Evolutionary conservation across 805 yeast species (phyloP), one percentile per base, ranked within the genome.

Genomic region (Ascoidea rubescens): DNA sequence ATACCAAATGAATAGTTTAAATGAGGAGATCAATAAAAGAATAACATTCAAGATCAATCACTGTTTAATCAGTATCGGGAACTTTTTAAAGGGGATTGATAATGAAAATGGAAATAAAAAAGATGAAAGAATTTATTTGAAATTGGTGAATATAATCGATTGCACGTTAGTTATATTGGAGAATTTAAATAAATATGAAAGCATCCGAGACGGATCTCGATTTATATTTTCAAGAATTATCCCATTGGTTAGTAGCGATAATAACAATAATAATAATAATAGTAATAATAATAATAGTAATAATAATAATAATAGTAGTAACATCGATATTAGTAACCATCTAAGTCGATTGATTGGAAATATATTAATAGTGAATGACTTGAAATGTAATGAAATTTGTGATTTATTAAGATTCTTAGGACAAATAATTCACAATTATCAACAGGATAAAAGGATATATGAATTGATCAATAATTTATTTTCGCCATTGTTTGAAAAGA

Each of bases 361-460:
- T 28, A 70, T 87, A 53, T 70, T 86, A 61, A 71, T 73, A 32
- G 72, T 77, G 30, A 79, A 77, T 44, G 75, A 81, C 58, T 70
- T 83, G 58, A 78, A 76, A 53, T 66, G 77, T 10, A 68, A 72
- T 51, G 96, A 90, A 64, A 69, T 91, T 63, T 74, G 77, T 45
- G 96, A 89, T 61, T 88, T 93, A 62, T 68, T 89, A 52, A 77
- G 91, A 45, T 91, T 93, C 64, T 68, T 93, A 55, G 90, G 95
- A 5, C 98, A 93, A 67, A 77, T 93, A 55, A 78, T 85, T 51
- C 97, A 91, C 64, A 77, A 74, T 57, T 88, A 83, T 67, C 77
- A 79, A 60, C 72, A 72, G 48, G 82, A 86, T 58, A 80, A 77
- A 47, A 75, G 73, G 47, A 79, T 89, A 51, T 88, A 86, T 65